phyloP scores from a whole-genome alignment of 2,329 filamentous ascomycete genomes.

The Cladophialophora immunda region DNA sequence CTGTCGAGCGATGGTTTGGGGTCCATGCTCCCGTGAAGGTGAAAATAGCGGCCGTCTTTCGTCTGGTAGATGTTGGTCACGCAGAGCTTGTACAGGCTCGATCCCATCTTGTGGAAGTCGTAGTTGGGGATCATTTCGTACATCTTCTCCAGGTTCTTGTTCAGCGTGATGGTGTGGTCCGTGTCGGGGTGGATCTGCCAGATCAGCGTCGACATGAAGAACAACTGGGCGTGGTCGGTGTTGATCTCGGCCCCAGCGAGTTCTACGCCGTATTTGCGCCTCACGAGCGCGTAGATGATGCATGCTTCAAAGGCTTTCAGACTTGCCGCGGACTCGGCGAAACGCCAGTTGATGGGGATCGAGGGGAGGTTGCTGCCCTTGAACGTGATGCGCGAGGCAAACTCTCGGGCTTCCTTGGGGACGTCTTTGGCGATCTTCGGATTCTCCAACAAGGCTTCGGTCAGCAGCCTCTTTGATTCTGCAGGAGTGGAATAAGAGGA shows the following conservation, averaged over 20 bases:
- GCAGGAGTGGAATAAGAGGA: slow-evolving; percentile 24
- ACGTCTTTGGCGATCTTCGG: slow-evolving; percentile 59
- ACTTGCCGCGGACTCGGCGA: slow-evolving; percentile 62
- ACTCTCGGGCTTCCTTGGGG: slow-evolving; percentile 56
- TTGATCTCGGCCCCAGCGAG: slow-evolving; percentile 56
- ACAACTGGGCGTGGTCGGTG: slow-evolving; percentile 57
- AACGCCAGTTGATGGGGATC: slow-evolving; percentile 65
- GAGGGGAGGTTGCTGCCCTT: slow-evolving; percentile 17
- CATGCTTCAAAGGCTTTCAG: slow-evolving; percentile 61
- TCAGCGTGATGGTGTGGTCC: slow-evolving; percentile 37
- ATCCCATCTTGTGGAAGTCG: slow-evolving; percentile 69
- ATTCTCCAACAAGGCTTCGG: slow-evolving; percentile 59
- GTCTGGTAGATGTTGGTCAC: slow-evolving; percentile 58
- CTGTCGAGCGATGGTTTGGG: slow-evolving; percentile 53
- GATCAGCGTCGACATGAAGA: slow-evolving; percentile 53
- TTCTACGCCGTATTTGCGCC: slow-evolving; percentile 55
- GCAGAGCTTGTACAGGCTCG: slow-evolving; percentile 52
- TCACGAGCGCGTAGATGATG: slow-evolving; percentile 55
- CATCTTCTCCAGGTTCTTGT: slow-evolving; percentile 31
- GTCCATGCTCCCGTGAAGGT: slow-evolving; percentile 59
- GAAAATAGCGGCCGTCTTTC: slow-evolving; percentile 57
- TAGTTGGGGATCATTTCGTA: slow-evolving; percentile 61
- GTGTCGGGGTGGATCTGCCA: slow-evolving; percentile 48
- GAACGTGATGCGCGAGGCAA: slow-evolving; percentile 46
- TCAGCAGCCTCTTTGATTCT: slow-evolving; percentile 27